Percentiles rank a stretch among this genome's conserved stretches.
phyloP scores from a whole-genome alignment of 495 filamentous ascomycete species.

The Lophiotrema nucula region DNA sequence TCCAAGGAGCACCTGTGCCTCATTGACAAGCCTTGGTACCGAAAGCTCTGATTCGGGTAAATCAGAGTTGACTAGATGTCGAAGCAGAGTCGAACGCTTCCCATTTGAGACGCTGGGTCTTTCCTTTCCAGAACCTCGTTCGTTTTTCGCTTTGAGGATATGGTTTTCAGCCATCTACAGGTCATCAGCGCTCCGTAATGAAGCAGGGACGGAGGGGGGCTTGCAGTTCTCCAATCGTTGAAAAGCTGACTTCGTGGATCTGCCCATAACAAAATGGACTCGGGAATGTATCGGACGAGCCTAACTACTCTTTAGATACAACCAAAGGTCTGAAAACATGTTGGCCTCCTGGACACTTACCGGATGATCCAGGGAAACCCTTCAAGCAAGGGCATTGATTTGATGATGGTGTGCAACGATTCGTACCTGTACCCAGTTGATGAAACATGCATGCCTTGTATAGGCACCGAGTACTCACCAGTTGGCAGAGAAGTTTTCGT shows the following conservation, averaged over 20 bases:
- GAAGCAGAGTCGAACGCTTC: not conserved
- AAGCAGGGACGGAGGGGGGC: no score
- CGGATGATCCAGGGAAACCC: constrained; percentile 10
- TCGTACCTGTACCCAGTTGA: no score
- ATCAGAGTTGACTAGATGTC: constrained; percentile 5
- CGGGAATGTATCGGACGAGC: no score
- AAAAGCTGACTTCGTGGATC: not conserved
- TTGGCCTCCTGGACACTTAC: no score
- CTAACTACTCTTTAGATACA: no score
- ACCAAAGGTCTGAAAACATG: not conserved
- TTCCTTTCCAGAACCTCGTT: no score
- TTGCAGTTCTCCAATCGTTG: not conserved
- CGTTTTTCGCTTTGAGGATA: not conserved
- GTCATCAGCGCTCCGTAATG: no score
- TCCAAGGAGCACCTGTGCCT: constrained; percentile 34
- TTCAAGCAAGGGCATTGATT: not conserved
- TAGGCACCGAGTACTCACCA: no score
- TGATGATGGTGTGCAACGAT: not conserved
- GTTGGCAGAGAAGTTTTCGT: constrained; percentile 12
- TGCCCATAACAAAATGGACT: not conserved
- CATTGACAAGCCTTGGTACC: constrained; percentile 34
- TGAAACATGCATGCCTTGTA: no score
- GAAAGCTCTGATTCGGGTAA: constrained; percentile 34
- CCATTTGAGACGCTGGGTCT: not conserved
- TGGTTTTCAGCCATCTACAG: no score